Percentiles rank a stretch among this genome's conserved stretches.
phyloP scores from a whole-genome alignment of 2,329 filamentous ascomycete species.

The Chaetomium olivaceum region DNA sequence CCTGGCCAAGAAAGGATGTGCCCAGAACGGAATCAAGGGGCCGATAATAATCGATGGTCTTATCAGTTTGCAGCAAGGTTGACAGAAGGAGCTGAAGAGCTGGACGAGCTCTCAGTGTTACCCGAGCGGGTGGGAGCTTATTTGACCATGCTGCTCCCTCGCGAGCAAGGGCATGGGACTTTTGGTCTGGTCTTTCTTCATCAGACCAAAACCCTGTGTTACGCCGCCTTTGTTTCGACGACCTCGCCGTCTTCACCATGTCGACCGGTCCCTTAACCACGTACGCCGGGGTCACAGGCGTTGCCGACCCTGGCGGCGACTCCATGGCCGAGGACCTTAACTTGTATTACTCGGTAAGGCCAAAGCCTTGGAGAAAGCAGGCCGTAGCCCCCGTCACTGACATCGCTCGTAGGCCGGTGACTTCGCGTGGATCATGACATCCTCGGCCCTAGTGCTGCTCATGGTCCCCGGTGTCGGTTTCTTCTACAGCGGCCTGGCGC shows the following conservation, averaged over 20 bases:
- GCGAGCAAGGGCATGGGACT: not conserved
- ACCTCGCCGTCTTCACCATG: conserved; percentile 33
- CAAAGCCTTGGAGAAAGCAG: not conserved
- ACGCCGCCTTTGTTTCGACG: not conserved
- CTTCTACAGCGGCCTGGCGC: conserved; percentile 89
- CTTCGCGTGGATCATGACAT: conserved; percentile 77
- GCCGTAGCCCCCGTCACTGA: conserved; percentile 2
- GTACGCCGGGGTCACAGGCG: conserved; percentile 54
- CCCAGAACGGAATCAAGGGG: conserved; percentile 26
- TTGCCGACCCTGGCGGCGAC: conserved; percentile 52
- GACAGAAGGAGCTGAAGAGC: not conserved
- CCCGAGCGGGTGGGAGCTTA: not conserved
- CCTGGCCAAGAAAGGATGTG: conserved; percentile 22
- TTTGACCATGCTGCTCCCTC: conserved; percentile 16
- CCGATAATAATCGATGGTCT: conserved; percentile 23
- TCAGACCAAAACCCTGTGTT: not conserved
- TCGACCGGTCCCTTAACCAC: conserved; percentile 38
- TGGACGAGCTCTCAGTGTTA: not conserved
- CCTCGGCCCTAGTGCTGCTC: conserved; percentile 77
- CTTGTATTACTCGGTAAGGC: conserved; percentile 73
- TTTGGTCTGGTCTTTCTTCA: not conserved
- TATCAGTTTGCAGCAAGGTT: conserved; percentile 22
- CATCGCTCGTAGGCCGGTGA: conserved; percentile 63
- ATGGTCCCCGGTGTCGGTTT: conserved; percentile 95
- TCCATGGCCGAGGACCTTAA: conserved; percentile 71